Evolutionary conservation across 768 basidiomycete genomes (phyloP).

Genomic region (Leccinum arenicola): DNA sequence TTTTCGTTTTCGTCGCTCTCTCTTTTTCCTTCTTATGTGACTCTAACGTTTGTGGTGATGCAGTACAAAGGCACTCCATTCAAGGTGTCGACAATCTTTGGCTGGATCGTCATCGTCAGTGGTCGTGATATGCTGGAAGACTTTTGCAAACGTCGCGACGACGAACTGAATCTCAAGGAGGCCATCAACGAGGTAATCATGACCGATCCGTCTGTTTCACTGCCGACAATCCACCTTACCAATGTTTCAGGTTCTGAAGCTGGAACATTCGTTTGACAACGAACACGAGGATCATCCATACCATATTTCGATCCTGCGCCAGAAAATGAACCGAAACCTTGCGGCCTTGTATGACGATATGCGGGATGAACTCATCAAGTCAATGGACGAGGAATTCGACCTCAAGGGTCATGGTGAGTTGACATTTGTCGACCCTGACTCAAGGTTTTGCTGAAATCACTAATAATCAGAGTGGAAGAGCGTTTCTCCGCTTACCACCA

Average conservation of each 20-base stretch:
- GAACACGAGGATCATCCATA: slow-evolving; percentile 30
- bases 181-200: slow-evolving; percentile 11
- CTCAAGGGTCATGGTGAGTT: slow-evolving; percentile 17
- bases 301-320: slow-evolving; percentile 30
- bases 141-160: slow-evolving; percentile 39
- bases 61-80: too few species aligned
- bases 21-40: too few species aligned
- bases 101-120: slow-evolving; percentile 41
- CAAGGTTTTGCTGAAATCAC: neutral
- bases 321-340: slow-evolving; percentile 37
- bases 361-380: slow-evolving; percentile 38
- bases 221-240: neutral
- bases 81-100: slow-evolving; percentile 22
- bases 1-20: too few species aligned
- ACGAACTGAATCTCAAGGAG: slow-evolving; percentile 34
- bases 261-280: slow-evolving; percentile 36
- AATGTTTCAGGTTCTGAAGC: slow-evolving; percentile 33
- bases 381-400: slow-evolving; percentile 39
- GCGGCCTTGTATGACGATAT: slow-evolving; percentile 37
- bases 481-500: neutral
- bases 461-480: slow-evolving; percentile 12
- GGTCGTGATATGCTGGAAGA: slow-evolving; percentile 37
- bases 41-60: too few species aligned
- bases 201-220: neutral
- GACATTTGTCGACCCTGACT: neutral